Evolutionary conservation across 768 basidiomycete genomes (phyloP).

Genomic region (Agaricus subrufescens): DNA sequence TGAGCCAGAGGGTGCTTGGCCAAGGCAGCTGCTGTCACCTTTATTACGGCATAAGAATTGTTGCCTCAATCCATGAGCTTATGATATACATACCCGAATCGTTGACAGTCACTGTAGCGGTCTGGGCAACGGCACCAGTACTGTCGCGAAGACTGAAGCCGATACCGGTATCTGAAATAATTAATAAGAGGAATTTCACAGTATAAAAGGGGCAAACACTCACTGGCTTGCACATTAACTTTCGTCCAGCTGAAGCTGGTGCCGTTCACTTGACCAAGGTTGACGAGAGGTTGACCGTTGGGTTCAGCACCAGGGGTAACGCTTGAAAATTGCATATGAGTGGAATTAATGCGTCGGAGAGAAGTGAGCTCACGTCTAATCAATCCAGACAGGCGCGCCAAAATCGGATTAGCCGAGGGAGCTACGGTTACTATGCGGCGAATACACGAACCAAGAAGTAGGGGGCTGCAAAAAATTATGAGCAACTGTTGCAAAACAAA

Average conservation of each 20-base stretch:
- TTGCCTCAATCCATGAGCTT: not conserved
- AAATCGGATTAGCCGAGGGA: not conserved
- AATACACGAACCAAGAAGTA: conserved; percentile 55
- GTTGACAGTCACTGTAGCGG: conserved; percentile 47
- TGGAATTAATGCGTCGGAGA: not conserved
- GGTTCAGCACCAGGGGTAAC: conserved; percentile 49
- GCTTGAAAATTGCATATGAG: conserved; percentile 26
- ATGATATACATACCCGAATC: conserved; percentile 39
- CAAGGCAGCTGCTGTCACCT: conserved; percentile 34
- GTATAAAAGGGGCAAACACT: conserved; percentile 11
- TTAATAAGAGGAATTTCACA: not conserved
- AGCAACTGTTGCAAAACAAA: conserved; percentile 6
- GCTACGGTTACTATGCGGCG: not conserved
- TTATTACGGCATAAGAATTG: not conserved
- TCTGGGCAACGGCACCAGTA: conserved; percentile 44
- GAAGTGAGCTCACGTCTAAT: conserved; percentile 7
- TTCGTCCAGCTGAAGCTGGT: conserved; percentile 47
- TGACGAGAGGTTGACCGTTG: conserved; percentile 35
- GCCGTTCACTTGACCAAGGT: conserved; percentile 35
- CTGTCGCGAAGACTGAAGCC: conserved; percentile 59
- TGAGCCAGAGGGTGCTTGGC: conserved; percentile 15
- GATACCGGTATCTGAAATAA: conserved; percentile 40
- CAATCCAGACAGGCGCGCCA: not conserved
- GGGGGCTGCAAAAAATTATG: conserved; percentile 38
- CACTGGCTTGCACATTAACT: conserved; percentile 47